Percentiles rank a stretch among this genome's conserved stretches.
Conservation (phyloP, 257 asterid species). For the Rubia yunnanensis region DNA sequence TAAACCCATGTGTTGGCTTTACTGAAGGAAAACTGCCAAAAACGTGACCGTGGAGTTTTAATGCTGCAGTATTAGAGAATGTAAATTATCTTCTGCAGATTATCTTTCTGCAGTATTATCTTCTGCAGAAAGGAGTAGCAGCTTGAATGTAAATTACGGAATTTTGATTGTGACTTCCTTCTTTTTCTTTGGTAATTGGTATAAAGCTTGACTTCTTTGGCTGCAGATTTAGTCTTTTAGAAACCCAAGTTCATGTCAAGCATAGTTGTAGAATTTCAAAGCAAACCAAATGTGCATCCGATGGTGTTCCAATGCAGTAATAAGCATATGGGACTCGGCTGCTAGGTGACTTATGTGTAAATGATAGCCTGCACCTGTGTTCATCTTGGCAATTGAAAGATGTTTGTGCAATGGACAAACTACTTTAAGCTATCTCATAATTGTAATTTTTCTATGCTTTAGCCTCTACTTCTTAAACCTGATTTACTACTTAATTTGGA, state of each 20-base stretch:
- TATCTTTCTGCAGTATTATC: no score
- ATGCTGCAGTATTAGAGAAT: not conserved
- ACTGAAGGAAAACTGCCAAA: not conserved
- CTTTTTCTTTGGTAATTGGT: not conserved
- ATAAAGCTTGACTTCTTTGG: not conserved
- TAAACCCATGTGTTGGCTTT: not conserved
- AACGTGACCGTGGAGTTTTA: not conserved
- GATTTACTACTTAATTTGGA: not conserved
- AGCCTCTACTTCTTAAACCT: not conserved
- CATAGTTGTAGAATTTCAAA: not conserved
- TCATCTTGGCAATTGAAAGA: not conserved
- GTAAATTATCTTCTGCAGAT: not conserved
- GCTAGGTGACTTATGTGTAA: not conserved
- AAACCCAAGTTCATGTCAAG: not conserved
- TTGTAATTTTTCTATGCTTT: not conserved
- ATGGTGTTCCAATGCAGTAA: not conserved
- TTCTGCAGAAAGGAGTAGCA: not conserved
- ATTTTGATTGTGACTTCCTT: not conserved
- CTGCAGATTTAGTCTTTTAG: not conserved
- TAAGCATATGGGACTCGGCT: not conserved
- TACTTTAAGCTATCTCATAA: not conserved
- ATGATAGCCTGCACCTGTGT: not conserved
- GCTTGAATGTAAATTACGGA: not conserved
- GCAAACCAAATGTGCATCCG: not conserved
- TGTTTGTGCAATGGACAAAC: not conserved